Evolutionary conservation across 2,329 filamentous ascomycete species (phyloP).

Genomic region (Lizonia empirigonia): DNA sequence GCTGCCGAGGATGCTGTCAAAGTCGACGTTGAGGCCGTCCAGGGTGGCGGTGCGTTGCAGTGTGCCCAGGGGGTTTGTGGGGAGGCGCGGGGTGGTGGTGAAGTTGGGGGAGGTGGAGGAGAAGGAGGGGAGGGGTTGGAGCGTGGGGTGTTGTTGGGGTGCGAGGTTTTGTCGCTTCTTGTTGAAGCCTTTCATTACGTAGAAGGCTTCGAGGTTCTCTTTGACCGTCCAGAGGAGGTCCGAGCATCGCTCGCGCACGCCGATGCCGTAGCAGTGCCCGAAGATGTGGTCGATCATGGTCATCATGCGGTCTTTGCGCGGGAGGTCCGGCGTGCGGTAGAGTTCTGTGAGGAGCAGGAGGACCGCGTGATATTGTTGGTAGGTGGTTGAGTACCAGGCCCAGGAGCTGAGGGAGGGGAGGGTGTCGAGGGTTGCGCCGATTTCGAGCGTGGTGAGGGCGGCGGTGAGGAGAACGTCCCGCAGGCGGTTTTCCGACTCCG

Average conservation of each 20-base stretch:
- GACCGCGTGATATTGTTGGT: conserved; percentile 48
- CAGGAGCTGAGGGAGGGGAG: conserved; percentile 43
- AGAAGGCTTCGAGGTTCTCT: conserved; percentile 48
- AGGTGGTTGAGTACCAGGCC: conserved; percentile 48
- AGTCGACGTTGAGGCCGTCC: conserved; percentile 40
- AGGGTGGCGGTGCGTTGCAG: conserved; percentile 36
- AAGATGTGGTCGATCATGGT: conserved; percentile 50
- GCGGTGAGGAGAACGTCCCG: conserved; percentile 46
- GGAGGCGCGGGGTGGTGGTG: neutral
- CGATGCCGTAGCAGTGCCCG: conserved; percentile 47
- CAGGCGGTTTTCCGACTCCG: conserved; percentile 45
- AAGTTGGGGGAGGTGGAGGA: conserved; percentile 11
- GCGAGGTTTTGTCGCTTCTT: conserved; percentile 32
- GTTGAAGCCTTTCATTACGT: conserved; percentile 47
- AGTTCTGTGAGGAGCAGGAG: conserved; percentile 47
- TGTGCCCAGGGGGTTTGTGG: conserved; percentile 18
- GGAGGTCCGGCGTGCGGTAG: conserved; percentile 45
- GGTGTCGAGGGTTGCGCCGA: conserved; percentile 48
- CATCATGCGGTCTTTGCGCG: conserved; percentile 45
- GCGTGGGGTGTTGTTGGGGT: conserved; percentile 37
- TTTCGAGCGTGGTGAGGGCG: conserved; percentile 46
- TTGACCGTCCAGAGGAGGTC: conserved; percentile 47
- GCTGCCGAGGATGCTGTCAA: conserved; percentile 39
- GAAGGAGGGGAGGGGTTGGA: conserved; percentile 32
- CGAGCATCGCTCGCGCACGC: conserved; percentile 42